phyloP scores from a whole-genome alignment of 441 rosid species.

The Bocquillonia castaneifolia region DNA sequence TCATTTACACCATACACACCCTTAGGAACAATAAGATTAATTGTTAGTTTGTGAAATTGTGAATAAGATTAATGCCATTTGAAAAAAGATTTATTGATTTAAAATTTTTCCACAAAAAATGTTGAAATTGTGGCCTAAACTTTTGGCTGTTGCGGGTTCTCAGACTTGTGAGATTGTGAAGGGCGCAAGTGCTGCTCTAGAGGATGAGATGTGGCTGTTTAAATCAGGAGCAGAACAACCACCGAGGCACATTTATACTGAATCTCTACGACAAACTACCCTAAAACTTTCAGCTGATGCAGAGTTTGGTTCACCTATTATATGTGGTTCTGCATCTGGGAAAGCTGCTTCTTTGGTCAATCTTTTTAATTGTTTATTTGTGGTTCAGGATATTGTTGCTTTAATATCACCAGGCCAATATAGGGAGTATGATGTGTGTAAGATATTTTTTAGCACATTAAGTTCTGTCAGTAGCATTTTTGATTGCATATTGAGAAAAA shows the following conservation, averaged over 20 bases:
- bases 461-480: slow-evolving; percentile 49
- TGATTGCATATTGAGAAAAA: slow-evolving; percentile 70
- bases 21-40: too few relatives aligned
- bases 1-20: too few relatives aligned
- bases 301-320: slow-evolving; percentile 36
- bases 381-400: slow-evolving; percentile 55
- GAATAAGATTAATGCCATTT: too few relatives aligned
- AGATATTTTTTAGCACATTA: slow-evolving; percentile 67
- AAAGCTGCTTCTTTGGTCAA: slow-evolving; percentile 32
- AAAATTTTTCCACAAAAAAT: too few relatives aligned
- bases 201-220: slow-evolving; percentile 54
- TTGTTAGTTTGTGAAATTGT: too few relatives aligned
- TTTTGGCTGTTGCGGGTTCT: slow-evolving; percentile 26
- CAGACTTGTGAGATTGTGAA: slow-evolving; percentile 73
- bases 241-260: slow-evolving; percentile 33
- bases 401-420: slow-evolving; percentile 40
- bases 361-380: slow-evolving; percentile 44
- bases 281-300: slow-evolving; percentile 28
- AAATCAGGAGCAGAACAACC: slow-evolving; percentile 38
- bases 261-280: slow-evolving; percentile 25
- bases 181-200: slow-evolving; percentile 41
- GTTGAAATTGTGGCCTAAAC: slow-evolving; percentile 24
- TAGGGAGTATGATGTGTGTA: slow-evolving; percentile 36
- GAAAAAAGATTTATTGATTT: too few relatives aligned
- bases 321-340: slow-evolving; percentile 29